phyloP scores from a whole-genome alignment of 177 flowering plant species.

The Vitis hybrid region DNA sequence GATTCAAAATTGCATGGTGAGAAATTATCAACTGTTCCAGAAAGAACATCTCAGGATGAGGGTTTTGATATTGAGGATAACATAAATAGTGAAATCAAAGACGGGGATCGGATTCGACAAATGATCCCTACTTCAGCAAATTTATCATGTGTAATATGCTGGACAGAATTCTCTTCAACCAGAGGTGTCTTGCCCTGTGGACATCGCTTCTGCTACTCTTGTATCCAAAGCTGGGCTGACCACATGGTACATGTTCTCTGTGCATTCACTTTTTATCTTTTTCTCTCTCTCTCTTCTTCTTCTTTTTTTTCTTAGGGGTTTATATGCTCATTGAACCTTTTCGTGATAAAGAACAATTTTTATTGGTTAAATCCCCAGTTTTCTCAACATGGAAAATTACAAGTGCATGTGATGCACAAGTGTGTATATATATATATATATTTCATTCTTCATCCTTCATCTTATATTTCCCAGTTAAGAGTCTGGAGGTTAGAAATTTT shows the following conservation, averaged over 20 bases:
- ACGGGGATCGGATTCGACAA: conserved; percentile 15
- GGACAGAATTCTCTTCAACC: conserved; percentile 78
- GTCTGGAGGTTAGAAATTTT: too few relatives aligned
- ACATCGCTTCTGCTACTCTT: conserved; percentile 90
- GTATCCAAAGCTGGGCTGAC: conserved; percentile 88
- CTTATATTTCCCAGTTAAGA: too few relatives aligned
- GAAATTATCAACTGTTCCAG: conserved; percentile 9
- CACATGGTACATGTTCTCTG: conserved; percentile 51
- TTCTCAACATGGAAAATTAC: too few relatives aligned
- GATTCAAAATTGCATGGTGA: conserved; percentile 16
- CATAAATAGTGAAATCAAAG: conserved; percentile 9
- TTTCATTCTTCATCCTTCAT: too few relatives aligned
- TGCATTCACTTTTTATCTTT: neutral
- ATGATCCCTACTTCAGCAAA: conserved; percentile 35
- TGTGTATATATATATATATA: too few relatives aligned
- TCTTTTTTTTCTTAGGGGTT: neutral
- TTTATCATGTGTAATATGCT: conserved; percentile 89
- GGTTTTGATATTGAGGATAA: conserved; percentile 21
- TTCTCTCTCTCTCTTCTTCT: neutral
- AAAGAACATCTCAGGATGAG: conserved; percentile 17
- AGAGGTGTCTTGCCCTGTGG: conserved; percentile 91
- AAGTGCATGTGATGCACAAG: too few relatives aligned
- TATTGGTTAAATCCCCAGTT: too few relatives aligned
- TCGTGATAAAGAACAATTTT: neutral
- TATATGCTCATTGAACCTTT: neutral